phyloP scores from a whole-genome alignment of 2,329 filamentous ascomycete genomes.

The Aspergillus vadensis region DNA sequence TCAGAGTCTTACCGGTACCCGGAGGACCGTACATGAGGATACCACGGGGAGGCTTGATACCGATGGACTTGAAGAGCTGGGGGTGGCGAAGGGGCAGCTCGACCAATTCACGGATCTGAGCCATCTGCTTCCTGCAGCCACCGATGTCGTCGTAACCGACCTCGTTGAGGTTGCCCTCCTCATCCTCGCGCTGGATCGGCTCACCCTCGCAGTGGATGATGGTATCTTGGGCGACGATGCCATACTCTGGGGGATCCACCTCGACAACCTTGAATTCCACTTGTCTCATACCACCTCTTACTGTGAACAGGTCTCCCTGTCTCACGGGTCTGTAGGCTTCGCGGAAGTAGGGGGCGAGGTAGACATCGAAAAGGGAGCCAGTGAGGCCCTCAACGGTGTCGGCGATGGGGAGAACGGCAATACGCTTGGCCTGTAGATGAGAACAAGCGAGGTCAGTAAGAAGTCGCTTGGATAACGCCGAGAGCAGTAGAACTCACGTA shows the following conservation, averaged over 20 bases:
- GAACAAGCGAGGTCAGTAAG: constrained; percentile 25
- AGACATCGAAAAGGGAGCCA: constrained; percentile 97
- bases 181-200: constrained; percentile 94
- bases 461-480: not conserved
- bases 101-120: constrained; percentile 97
- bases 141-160: constrained; percentile 99
- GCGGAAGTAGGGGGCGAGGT: constrained; percentile 98
- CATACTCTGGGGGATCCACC: constrained; percentile 96
- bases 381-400: constrained; percentile 98
- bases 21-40: constrained; percentile 95
- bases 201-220: constrained; percentile 99
- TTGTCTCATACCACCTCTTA: constrained; percentile 96
- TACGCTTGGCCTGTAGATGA: constrained; percentile 80
- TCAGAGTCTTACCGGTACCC: constrained; percentile 98
- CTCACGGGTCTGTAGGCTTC: constrained; percentile 97
- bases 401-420: constrained; percentile 95
- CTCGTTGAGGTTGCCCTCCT: constrained; percentile 98
- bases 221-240: constrained; percentile 97
- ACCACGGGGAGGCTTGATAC: constrained; percentile 98
- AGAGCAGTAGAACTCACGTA: constrained; percentile 70
- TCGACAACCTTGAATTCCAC: constrained; percentile 99
- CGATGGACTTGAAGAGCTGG: constrained; percentile 99
- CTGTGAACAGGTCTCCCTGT: constrained; percentile 97
- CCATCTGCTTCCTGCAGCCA: constrained; percentile 99
- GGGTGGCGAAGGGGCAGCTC: constrained; percentile 95